Conservation (phyloP, 2,329 filamentous ascomycete species). For the Leptoxyphium fumago region DNA sequence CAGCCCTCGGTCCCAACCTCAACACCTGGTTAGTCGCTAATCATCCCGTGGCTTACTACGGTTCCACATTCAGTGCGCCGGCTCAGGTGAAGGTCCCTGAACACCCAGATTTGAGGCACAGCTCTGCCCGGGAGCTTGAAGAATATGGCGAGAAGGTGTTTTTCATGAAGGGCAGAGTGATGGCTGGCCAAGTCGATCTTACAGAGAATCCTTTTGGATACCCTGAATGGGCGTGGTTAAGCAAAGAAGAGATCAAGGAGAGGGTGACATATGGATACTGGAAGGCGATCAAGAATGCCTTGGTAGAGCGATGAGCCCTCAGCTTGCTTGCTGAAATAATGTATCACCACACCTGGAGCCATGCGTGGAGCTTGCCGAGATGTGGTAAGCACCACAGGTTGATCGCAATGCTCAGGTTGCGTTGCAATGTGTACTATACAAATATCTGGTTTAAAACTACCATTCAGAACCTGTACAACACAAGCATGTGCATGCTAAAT, state of each 20-base stretch:
- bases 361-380: too few relatives aligned
- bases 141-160: constrained; percentile 69
- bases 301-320: constrained; percentile 50
- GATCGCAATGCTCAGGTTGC: too few relatives aligned
- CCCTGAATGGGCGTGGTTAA: constrained; percentile 80
- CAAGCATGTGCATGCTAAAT: too few relatives aligned
- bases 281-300: constrained; percentile 63
- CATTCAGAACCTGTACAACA: too few relatives aligned
- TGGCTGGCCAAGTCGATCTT: constrained; percentile 87
- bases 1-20: constrained; percentile 82
- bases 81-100: constrained; percentile 7
- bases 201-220: constrained; percentile 55
- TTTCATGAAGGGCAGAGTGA: constrained; percentile 90
- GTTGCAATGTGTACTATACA: too few relatives aligned
- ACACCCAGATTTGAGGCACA: constrained; percentile 5
- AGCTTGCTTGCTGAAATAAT: too few relatives aligned
- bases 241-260: constrained; percentile 69
- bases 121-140: constrained; percentile 18
- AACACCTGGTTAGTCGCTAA: constrained; percentile 96
- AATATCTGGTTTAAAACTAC: too few relatives aligned
- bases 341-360: too few relatives aligned
- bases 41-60: constrained; percentile 69
- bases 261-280: constrained; percentile 56
- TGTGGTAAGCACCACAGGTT: too few relatives aligned
- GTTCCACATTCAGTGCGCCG: constrained; percentile 38